phyloP scores from a whole-genome alignment of 176 grass and related monocot genomes.

The Poa annua region DNA sequence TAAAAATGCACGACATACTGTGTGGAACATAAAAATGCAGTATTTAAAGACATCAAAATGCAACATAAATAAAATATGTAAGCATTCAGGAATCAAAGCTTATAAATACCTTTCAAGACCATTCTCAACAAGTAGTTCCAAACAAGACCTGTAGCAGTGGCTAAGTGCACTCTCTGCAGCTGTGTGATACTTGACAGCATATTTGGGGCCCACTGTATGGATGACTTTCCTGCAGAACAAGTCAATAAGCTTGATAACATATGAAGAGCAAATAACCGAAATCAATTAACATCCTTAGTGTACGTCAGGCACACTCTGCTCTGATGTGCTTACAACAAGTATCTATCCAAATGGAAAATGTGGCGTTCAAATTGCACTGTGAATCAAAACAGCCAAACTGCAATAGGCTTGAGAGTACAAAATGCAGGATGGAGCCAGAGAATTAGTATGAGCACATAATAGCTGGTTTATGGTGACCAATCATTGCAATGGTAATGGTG shows the following conservation, averaged over 20 bases:
- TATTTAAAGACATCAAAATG: conserved; percentile 16
- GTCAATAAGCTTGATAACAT: conserved; percentile 10
- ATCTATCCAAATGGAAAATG: conserved; percentile 3
- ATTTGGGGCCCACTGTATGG: conserved; percentile 96
- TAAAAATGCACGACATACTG: neutral
- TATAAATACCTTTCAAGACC: conserved; percentile 75
- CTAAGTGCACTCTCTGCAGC: conserved; percentile 98
- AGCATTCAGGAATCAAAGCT: conserved; percentile 9
- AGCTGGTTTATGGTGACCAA: neutral
- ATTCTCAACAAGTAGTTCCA: conserved; percentile 94
- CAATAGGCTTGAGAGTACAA: conserved; percentile 15
- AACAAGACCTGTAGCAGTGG: conserved; percentile 94
- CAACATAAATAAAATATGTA: conserved; percentile 3
- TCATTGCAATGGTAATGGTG: neutral
- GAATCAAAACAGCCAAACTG: neutral
- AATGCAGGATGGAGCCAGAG: neutral
- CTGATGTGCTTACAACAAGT: neutral
- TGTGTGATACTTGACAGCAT: conserved; percentile 98
- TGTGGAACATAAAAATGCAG: neutral
- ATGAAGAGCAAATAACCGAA: neutral
- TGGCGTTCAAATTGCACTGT: neutral
- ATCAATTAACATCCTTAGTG: neutral
- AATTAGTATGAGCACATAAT: conserved; percentile 13
- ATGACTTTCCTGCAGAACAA: conserved; percentile 60
- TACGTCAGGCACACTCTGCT: neutral